These are phyloP conservation scores for Phycomyces nitens DNA, from an alignment of 192 early-diverging fungal genomes.

Conservation along the genomic window DNA sequence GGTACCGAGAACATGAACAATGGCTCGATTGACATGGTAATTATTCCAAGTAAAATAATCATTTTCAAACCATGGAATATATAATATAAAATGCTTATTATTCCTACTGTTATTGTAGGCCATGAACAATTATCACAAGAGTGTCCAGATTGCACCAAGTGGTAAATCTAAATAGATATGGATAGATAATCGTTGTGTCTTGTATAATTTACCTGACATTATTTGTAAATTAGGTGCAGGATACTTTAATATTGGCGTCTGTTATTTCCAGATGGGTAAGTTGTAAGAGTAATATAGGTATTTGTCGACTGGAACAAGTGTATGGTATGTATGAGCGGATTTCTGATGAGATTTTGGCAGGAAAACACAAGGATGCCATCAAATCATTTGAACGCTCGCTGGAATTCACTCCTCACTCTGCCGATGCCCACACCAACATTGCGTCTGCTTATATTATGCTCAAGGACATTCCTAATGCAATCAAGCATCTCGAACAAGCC, in stretches of 20 bases:
- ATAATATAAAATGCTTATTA: background rate
- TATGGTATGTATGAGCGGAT: background rate
- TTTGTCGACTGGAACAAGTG: background rate
- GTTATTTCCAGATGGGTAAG: slow-evolving; percentile 47
- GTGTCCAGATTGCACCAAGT: slow-evolving; percentile 31
- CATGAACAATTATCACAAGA: slow-evolving; percentile 35
- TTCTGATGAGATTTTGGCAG: background rate
- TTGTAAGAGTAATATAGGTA: background rate
- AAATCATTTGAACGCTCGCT: slow-evolving; percentile 58
- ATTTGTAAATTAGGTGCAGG: slow-evolving; percentile 14
- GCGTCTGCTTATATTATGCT: slow-evolving; percentile 58
- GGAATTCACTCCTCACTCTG: slow-evolving; percentile 42
- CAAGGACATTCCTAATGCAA: slow-evolving; percentile 41
- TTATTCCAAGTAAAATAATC: background rate
- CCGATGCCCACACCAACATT: slow-evolving; percentile 70
- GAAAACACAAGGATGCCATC: slow-evolving; percentile 50
- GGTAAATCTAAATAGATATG: slow-evolving; percentile 1
- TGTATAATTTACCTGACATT: background rate
- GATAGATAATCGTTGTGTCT: background rate
- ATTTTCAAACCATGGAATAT: background rate
- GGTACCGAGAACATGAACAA: slow-evolving; percentile 28
- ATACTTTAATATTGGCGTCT: slow-evolving; percentile 37
- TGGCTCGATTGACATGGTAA: slow-evolving; percentile 36
- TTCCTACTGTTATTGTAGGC: slow-evolving; percentile 14
- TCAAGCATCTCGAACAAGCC: slow-evolving; percentile 56